Conservation (phyloP, 371 early-diverging fungal species). For the Mucor irregularis region DNA sequence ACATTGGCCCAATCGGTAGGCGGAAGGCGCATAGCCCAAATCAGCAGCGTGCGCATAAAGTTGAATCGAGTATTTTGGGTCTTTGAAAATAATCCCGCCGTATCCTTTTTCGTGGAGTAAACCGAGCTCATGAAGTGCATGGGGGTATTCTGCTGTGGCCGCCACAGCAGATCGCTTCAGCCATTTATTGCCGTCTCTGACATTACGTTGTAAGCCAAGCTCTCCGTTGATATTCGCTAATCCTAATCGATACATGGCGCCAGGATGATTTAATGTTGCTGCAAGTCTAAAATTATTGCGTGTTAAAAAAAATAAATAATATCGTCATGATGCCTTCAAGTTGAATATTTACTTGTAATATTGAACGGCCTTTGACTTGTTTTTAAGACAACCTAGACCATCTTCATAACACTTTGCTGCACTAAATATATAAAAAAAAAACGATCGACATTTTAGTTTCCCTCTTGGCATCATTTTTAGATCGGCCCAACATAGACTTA, state of each 20-base stretch:
- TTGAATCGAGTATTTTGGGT: constrained; percentile 67
- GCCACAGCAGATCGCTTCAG: constrained; percentile 73
- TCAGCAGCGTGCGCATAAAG: constrained; percentile 70
- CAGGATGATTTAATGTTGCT: constrained; percentile 68
- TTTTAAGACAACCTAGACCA: constrained; percentile 62
- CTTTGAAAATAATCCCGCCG: constrained; percentile 68
- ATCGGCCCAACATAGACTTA: constrained; percentile 18
- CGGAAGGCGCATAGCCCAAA: constrained; percentile 75
- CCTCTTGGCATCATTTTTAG: too few species aligned
- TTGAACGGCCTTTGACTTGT: constrained; percentile 62
- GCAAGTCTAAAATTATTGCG: constrained; percentile 26
- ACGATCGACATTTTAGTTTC: background rate
- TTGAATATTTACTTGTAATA: constrained; percentile 55
- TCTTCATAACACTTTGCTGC: constrained; percentile 71
- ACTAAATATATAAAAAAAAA: constrained; percentile 20
- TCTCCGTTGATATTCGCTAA: constrained; percentile 70
- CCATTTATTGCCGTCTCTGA: constrained; percentile 81
- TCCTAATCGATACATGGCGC: constrained; percentile 73
- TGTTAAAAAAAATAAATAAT: background rate
- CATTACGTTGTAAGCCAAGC: constrained; percentile 57
- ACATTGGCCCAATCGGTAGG: constrained; percentile 74
- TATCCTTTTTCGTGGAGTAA: constrained; percentile 71
- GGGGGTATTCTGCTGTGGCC: constrained; percentile 72
- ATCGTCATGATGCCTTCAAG: background rate
- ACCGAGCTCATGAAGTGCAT: constrained; percentile 78